These are phyloP conservation scores for Croton laevigatus DNA, from an alignment of 441 rosid genomes.

Conservation along the genomic window DNA sequence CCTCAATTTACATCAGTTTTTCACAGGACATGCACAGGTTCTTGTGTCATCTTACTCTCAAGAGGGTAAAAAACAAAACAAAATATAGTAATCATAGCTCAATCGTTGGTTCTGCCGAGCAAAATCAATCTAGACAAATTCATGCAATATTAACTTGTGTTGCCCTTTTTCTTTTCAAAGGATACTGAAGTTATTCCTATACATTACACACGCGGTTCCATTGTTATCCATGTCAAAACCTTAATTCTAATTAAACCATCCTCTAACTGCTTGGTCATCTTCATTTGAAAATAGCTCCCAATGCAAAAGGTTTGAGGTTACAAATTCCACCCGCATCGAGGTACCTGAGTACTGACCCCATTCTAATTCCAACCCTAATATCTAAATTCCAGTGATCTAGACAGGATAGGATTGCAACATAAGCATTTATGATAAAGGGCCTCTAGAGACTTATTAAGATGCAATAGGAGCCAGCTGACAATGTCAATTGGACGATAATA, in stretches of 20 bases:
- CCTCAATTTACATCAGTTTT: slow-evolving; percentile 3
- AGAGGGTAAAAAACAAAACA: background rate
- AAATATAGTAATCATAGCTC: background rate
- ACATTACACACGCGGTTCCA: background rate
- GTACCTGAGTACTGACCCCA: background rate
- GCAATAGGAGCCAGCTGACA: background rate
- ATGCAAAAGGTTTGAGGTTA: background rate
- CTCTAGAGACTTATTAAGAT: background rate
- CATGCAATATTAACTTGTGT: background rate
- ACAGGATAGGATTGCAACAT: background rate
- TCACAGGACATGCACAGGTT: background rate
- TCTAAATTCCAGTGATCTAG: background rate
- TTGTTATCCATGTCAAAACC: background rate
- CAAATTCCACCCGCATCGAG: background rate
- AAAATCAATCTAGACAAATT: background rate
- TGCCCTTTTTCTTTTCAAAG: background rate
- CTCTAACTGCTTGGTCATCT: background rate
- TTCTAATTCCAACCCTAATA: background rate
- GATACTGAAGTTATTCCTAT: background rate
- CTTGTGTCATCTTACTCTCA: background rate
- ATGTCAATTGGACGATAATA: background rate
- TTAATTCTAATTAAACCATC: background rate
- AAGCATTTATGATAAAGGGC: background rate
- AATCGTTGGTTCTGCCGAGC: background rate
- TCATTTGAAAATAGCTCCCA: background rate